Base-by-base conservation (phyloP, 106 monocot species). In the Acanthochlamys bracteata region DNA sequence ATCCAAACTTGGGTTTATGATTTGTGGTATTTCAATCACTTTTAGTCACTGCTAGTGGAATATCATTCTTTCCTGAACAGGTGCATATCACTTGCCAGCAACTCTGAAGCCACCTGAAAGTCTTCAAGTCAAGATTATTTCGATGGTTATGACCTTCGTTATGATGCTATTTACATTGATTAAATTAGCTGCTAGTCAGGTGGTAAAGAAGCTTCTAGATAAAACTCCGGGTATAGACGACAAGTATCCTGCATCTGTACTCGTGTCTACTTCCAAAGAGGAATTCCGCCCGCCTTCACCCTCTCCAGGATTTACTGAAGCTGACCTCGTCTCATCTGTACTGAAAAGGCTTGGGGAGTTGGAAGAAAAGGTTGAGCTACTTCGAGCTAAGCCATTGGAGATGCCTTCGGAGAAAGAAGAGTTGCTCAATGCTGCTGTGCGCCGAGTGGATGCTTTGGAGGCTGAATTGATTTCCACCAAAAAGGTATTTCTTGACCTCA, bases 361-460 rank as follows among this genome's bases (percentile, higher is more conserved):
- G 13, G 93, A 93, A 71, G 88, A 82, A 61, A 93, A 85, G 58
- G 61, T 86, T 39, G 63, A 74, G 19, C 26, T 66, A 8, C 86
- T 94, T 59, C 86, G 86, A 76, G 65, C 79, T 40, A 89, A 76
- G 64, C 89, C 89, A 65, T 81, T 58, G 33, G 79, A 83, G 57
- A 94, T 94, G 89, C 93, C 93, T 19, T 64, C 20, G 22, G 93
- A 89, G 71, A 94, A 94, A 66, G 93, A 89, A 66, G 93, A 94
- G 75, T 72, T 94, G 47, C 86, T 94, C 62, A 75, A 84, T 84
- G 89, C 93, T 49, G 74, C 93, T 59, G 84, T 94, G 58, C 26
- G 71, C 42, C 83, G 93, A 20, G 86, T 94, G 41, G 93, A 94
- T 82, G 89, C 93, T 56, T 77, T 94, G 53, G 93, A 93, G 77